Percentiles rank a stretch among this genome's conserved stretches.
Conservation (phyloP, 352 stramenopile species). For the Pythium volutum region DNA sequence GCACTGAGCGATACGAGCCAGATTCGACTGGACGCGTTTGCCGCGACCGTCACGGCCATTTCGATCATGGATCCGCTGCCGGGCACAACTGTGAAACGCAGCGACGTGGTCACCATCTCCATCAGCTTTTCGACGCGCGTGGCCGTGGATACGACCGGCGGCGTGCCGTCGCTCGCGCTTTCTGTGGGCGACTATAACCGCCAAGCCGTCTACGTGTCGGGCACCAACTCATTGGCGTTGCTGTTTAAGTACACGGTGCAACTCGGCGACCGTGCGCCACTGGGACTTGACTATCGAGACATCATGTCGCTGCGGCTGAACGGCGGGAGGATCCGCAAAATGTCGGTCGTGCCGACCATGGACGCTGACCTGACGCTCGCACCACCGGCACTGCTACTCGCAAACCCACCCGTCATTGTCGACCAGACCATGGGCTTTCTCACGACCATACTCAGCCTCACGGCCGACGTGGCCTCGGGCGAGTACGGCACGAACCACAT, state of each 20-base stretch:
- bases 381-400: slow-evolving; percentile 32
- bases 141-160: slow-evolving; percentile 50
- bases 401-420: slow-evolving; percentile 46
- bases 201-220: slow-evolving; percentile 56
- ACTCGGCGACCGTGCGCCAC: slow-evolving; percentile 47
- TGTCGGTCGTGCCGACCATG: slow-evolving; percentile 42
- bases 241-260: slow-evolving; percentile 65
- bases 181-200: slow-evolving; percentile 59
- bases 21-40: slow-evolving; percentile 49
- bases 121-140: slow-evolving; percentile 68
- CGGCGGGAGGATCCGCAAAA: slow-evolving; percentile 53
- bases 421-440: slow-evolving; percentile 38
- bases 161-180: slow-evolving; percentile 53
- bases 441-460: slow-evolving; percentile 45
- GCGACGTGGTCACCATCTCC: slow-evolving; percentile 43
- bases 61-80: slow-evolving; percentile 31
- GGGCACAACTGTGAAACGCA: slow-evolving; percentile 39
- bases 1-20: slow-evolving; percentile 45
- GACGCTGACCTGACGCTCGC: slow-evolving; percentile 59
- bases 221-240: slow-evolving; percentile 43
- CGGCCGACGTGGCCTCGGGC: slow-evolving; percentile 42
- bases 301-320: slow-evolving; percentile 53
- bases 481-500: slow-evolving; percentile 74
- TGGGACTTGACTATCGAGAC: slow-evolving; percentile 55
- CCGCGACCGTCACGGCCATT: slow-evolving; percentile 45